Evolutionary conservation across 2,329 filamentous ascomycete genomes (phyloP).

Genomic region (Rhynchosporium secalis): DNA sequence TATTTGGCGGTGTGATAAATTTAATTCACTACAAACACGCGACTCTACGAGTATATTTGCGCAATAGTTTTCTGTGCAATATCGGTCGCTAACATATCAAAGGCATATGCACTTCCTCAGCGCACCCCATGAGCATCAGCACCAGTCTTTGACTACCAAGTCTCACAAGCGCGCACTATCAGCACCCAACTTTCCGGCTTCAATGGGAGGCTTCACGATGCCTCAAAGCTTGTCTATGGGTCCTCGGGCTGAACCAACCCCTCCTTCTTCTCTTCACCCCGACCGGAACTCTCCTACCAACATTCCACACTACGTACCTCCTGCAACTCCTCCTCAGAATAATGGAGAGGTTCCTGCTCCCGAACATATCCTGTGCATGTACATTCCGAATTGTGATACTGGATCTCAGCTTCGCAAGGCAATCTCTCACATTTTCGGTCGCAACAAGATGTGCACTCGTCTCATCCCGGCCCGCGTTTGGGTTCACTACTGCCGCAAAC

Average conservation of each 20-base stretch:
- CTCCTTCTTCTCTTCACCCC: slow-evolving; percentile 35
- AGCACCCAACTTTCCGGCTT: slow-evolving; percentile 29
- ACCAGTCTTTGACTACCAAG: slow-evolving; percentile 21
- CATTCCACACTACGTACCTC: slow-evolving; percentile 19
- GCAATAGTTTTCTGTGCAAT: not conserved
- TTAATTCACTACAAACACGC: too few relatives aligned
- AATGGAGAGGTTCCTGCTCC: slow-evolving; percentile 18
- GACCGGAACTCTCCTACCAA: slow-evolving; percentile 30
- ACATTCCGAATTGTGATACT: slow-evolving; percentile 57
- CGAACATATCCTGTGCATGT: slow-evolving; percentile 49
- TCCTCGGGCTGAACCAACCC: slow-evolving; percentile 33
- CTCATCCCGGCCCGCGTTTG: slow-evolving; percentile 68
- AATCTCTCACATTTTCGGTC: slow-evolving; percentile 78
- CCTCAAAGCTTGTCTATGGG: slow-evolving; percentile 19
- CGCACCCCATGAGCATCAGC: slow-evolving; percentile 26
- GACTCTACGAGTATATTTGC: too few relatives aligned
- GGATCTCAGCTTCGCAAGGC: slow-evolving; percentile 67
- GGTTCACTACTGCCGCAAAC: slow-evolving; percentile 78
- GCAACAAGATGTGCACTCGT: slow-evolving; percentile 77
- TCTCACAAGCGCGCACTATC: slow-evolving; percentile 32
- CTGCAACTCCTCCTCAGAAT: slow-evolving; percentile 32
- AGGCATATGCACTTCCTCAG: slow-evolving; percentile 22
- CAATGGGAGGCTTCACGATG: slow-evolving; percentile 18
- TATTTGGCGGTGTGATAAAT: not conserved
- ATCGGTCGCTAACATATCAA: not conserved